Percentiles rank a stretch among this genome's conserved stretches.
phyloP scores from a whole-genome alignment of 1,284 basidiomycete genomes.

The Rhizopogon parksii region DNA sequence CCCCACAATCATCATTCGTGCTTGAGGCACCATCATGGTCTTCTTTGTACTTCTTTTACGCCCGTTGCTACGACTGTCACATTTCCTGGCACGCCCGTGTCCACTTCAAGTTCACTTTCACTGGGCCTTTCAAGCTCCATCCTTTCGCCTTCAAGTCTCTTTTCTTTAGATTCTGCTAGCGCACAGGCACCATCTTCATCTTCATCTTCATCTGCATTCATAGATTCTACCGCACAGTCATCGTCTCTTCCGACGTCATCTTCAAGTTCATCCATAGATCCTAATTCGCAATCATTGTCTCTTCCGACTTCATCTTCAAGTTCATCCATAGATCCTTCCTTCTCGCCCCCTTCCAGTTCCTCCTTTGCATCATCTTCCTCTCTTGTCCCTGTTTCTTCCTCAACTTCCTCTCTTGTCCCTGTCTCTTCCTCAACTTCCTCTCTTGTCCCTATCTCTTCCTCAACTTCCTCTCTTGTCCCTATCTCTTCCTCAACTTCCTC shows the following conservation, averaged over 20 bases:
- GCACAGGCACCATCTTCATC: not conserved
- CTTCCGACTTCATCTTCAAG: not conserved
- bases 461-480: not conserved
- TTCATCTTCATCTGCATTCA: not conserved
- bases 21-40: not conserved
- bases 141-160: not conserved
- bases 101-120: not conserved
- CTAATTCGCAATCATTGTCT: not conserved
- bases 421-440: not conserved
- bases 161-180: not conserved
- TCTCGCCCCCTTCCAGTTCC: not conserved
- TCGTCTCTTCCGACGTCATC: not conserved
- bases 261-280: not conserved
- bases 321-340: not conserved
- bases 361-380: not conserved
- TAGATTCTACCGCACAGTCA: not conserved
- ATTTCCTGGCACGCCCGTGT: slow-evolving; percentile 2
- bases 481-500: not conserved
- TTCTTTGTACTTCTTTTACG: not conserved
- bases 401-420: slow-evolving; percentile 6
- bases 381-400: not conserved
- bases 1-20: not conserved
- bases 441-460: not conserved
- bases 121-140: not conserved
- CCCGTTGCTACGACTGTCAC: slow-evolving; percentile 8